Conservation (phyloP, 306 rosid genomes). For the Corylus heterophylla region DNA sequence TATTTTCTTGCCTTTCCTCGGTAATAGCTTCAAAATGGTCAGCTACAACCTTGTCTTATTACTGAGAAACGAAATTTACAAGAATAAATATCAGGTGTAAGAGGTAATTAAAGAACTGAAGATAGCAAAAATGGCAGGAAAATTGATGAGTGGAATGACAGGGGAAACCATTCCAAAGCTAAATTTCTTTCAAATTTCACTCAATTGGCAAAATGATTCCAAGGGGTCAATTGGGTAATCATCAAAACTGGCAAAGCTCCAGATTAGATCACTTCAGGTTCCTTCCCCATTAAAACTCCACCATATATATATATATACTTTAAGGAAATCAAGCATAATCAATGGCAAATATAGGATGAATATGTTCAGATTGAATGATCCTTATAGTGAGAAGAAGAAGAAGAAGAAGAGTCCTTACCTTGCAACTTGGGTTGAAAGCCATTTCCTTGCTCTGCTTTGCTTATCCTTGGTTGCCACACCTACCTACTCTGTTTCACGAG, state of each 20-base stretch:
- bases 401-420: slow-evolving; percentile 46
- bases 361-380: background rate
- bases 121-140: too few relatives aligned
- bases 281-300: background rate
- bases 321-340: background rate
- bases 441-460: slow-evolving; percentile 19
- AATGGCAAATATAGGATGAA: background rate
- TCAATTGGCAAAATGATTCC: background rate
- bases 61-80: background rate
- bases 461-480: background rate
- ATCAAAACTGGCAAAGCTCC: background rate
- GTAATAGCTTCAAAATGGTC: background rate
- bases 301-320: background rate
- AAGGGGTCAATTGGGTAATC: background rate
- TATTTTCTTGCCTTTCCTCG: too few relatives aligned
- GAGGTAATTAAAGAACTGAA: too few relatives aligned
- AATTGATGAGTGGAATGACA: background rate
- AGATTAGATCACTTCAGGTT: background rate
- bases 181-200: background rate
- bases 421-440: slow-evolving; percentile 54
- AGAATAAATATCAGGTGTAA: background rate
- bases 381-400: background rate
- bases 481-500: slow-evolving; percentile 19
- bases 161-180: background rate
- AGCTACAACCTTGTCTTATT: background rate